Evolutionary conservation across 306 rosid genomes (phyloP).

Genomic region (Aeschynomene evenia): DNA sequence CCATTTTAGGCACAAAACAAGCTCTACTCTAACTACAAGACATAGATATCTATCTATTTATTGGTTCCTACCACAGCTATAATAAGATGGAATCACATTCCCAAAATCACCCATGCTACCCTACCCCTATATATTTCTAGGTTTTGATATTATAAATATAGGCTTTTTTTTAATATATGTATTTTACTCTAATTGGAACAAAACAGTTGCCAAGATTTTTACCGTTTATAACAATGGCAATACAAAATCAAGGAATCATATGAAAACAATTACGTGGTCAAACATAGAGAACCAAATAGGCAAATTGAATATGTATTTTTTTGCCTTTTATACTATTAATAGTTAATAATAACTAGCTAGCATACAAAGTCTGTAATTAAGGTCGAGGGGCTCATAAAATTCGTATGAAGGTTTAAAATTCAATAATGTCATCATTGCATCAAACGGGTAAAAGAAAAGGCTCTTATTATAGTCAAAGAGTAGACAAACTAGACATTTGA

Average conservation of each 20-base stretch:
- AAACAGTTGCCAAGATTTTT: slow-evolving; percentile 3
- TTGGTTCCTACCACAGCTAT: slow-evolving; percentile 35
- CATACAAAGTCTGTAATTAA: too few relatives aligned
- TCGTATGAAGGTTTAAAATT: too few relatives aligned
- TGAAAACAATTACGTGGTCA: neutral
- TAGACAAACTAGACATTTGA: too few relatives aligned
- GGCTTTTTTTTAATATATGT: neutral
- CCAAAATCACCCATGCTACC: slow-evolving; percentile 4
- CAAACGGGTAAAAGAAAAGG: too few relatives aligned
- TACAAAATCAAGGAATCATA: neutral
- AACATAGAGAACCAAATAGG: neutral
- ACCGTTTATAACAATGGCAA: slow-evolving; percentile 19
- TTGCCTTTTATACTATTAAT: too few relatives aligned
- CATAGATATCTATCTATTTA: slow-evolving; percentile 32
- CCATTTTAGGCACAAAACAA: slow-evolving; percentile 37
- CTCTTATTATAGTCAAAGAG: too few relatives aligned
- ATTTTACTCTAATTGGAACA: slow-evolving; percentile 34
- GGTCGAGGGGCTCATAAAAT: too few relatives aligned
- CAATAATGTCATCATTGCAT: too few relatives aligned
- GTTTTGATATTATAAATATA: slow-evolving; percentile 32
- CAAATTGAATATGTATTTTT: neutral
- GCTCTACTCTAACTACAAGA: slow-evolving; percentile 25
- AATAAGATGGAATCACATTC: slow-evolving; percentile 7
- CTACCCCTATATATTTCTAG: slow-evolving; percentile 33
- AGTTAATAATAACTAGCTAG: too few relatives aligned